Evolutionary conservation across 2,329 filamentous ascomycete species (phyloP).

Genomic region (Malbranchea cinnamomea): DNA sequence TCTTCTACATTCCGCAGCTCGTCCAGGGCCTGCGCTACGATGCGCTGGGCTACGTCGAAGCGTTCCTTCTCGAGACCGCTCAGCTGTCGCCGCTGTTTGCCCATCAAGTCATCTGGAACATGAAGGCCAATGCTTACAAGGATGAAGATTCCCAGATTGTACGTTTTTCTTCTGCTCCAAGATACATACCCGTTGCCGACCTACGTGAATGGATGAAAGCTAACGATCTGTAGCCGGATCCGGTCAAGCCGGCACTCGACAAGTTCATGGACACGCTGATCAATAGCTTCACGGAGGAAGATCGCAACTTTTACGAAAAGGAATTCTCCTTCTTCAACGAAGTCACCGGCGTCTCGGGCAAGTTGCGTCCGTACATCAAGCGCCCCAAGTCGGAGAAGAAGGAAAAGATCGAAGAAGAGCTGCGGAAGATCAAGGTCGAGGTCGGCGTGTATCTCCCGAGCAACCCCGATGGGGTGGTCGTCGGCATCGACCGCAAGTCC

Average conservation of each 20-base stretch:
- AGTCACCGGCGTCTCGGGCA: slow-evolving; percentile 88
- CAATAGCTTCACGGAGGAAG: slow-evolving; percentile 60
- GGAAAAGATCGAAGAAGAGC: slow-evolving; percentile 95
- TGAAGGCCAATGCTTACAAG: slow-evolving; percentile 98
- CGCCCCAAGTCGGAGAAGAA: slow-evolving; percentile 91
- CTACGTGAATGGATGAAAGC: no score
- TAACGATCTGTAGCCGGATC: slow-evolving; percentile 49
- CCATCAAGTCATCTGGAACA: slow-evolving; percentile 99
- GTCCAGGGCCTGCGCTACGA: slow-evolving; percentile 93
- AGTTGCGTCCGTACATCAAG: slow-evolving; percentile 86
- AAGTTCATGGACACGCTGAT: slow-evolving; percentile 76
- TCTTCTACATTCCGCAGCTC: slow-evolving; percentile 98
- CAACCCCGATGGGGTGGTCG: slow-evolving; percentile 92
- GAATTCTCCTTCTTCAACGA: slow-evolving; percentile 98
- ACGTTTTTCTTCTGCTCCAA: slow-evolving; percentile 29
- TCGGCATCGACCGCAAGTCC: slow-evolving; percentile 95
- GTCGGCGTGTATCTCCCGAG: slow-evolving; percentile 93
- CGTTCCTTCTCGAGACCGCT: slow-evolving; percentile 92
- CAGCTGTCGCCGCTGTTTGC: slow-evolving; percentile 97
- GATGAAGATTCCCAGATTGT: slow-evolving; percentile 82
- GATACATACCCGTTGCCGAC: no score
- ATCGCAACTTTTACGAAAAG: slow-evolving; percentile 76
- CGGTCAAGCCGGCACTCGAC: slow-evolving; percentile 85
- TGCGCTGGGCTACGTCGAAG: slow-evolving; percentile 80
- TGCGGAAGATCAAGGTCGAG: slow-evolving; percentile 93